Evolutionary conservation across 371 early-diverging fungal genomes (phyloP).

Genomic region (Apophysomyces sp.): DNA sequence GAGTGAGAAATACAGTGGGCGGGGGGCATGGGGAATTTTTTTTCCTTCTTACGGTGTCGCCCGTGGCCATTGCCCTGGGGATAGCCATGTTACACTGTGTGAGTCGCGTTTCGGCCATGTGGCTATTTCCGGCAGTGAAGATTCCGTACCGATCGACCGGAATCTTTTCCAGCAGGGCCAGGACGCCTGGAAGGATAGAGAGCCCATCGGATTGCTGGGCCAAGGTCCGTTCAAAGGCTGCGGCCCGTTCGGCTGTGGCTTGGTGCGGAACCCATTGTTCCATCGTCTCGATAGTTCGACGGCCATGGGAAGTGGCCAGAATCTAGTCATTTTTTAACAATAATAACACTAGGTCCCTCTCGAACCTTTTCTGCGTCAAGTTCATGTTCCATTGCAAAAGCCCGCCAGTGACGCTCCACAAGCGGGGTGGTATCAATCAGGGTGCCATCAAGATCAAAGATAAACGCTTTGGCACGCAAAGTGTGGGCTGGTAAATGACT

Average conservation of each 20-base stretch:
- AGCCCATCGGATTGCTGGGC: constrained; percentile 37
- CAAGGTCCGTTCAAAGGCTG: constrained; percentile 29
- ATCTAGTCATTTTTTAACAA: constrained; percentile 11
- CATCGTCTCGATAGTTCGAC: constrained; percentile 47
- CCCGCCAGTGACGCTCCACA: constrained; percentile 42
- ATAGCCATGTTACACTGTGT: constrained; percentile 29
- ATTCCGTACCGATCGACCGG: constrained; percentile 28
- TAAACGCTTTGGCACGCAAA: constrained; percentile 23
- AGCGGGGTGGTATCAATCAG: constrained; percentile 49
- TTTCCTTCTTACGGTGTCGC: constrained; percentile 28
- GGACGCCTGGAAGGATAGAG: constrained; percentile 25
- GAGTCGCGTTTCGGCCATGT: constrained; percentile 38
- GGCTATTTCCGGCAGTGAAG: constrained; percentile 33
- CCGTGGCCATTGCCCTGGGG: constrained; percentile 38
- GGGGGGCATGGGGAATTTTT: neutral
- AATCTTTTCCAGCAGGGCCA: constrained; percentile 24
- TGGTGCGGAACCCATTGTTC: constrained; percentile 33
- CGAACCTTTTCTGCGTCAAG: constrained; percentile 38
- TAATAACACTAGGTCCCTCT: neutral
- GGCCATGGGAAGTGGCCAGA: constrained; percentile 43
- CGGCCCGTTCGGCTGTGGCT: constrained; percentile 34
- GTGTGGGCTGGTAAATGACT: constrained; percentile 3
- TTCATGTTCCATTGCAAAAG: constrained; percentile 34
- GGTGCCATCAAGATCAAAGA: constrained; percentile 53
- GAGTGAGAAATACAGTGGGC: neutral